Evolutionary conservation across 306 rosid genomes (phyloP).

Genomic region (Castanospermum australe): DNA sequence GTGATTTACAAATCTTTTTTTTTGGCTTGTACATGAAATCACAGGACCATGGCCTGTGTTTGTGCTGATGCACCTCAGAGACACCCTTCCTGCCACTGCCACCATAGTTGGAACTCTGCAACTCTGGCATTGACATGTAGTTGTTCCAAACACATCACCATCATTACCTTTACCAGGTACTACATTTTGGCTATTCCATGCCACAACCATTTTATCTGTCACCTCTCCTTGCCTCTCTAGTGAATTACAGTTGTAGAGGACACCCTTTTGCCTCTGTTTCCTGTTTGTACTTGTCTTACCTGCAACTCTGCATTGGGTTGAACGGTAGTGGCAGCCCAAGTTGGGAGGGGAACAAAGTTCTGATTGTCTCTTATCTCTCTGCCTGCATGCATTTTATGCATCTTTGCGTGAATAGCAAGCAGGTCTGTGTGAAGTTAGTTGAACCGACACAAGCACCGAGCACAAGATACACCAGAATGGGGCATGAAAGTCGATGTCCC

Average conservation of each 20-base stretch:
- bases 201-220: not conserved
- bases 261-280: not conserved
- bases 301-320: constrained; percentile 21
- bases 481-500: constrained; percentile 9
- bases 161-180: not conserved
- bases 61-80: no score
- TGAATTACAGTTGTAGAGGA: not conserved
- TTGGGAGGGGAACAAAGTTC: not conserved
- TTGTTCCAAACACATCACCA: constrained; percentile 14
- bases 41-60: not conserved
- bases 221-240: not conserved
- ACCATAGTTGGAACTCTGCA: not conserved
- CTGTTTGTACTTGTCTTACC: not conserved
- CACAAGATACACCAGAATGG: not conserved
- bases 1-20: not conserved
- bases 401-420: not conserved
- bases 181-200: not conserved
- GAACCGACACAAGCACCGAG: constrained; percentile 4
- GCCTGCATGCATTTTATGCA: constrained; percentile 3
- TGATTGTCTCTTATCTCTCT: not conserved
- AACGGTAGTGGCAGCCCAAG: constrained; percentile 12
- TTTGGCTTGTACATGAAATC: not conserved
- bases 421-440: not conserved
- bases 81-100: no score
- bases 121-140: not conserved